These are phyloP conservation scores for Colletotrichum incanum DNA, from an alignment of 2,329 filamentous ascomycete genomes.

Conservation along the genomic window DNA sequence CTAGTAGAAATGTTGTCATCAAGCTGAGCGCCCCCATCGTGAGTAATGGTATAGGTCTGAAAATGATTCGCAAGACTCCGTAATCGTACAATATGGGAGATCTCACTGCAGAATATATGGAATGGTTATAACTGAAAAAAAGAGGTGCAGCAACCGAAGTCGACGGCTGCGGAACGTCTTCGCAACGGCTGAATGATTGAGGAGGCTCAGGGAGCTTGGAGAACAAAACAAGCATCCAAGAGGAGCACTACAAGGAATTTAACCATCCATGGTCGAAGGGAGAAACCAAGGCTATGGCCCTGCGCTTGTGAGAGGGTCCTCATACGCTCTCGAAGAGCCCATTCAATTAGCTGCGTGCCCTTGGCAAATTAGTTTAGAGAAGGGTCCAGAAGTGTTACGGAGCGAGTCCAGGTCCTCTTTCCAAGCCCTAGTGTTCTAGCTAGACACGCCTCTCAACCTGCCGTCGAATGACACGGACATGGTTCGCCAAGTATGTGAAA, in stretches of 20 bases:
- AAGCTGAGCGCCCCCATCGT: not conserved
- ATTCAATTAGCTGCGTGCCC: not conserved
- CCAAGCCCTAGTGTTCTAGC: not conserved
- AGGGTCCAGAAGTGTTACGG: constrained; percentile 1
- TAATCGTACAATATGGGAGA: not conserved
- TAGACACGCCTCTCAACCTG: not conserved
- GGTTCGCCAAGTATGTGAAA: constrained; percentile 4
- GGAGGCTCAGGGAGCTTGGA: too few species aligned
- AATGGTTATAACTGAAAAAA: not conserved
- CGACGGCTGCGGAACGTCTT: too few species aligned
- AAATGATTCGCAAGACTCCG: not conserved
- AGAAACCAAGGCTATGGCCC: not conserved
- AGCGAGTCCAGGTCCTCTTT: constrained; percentile 1
- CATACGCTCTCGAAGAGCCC: not conserved
- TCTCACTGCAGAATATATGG: not conserved
- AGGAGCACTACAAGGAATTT: not conserved
- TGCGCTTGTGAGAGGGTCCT: not conserved
- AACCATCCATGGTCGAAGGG: not conserved
- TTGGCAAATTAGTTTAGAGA: not conserved
- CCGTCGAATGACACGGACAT: not conserved
- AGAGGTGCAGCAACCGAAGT: not conserved
- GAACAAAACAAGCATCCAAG: not conserved
- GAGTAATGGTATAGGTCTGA: not conserved
- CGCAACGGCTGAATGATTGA: not conserved
- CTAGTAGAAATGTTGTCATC: not conserved